Base-by-base conservation (phyloP, 768 basidiomycete genomes). In the Leccinum pellstonianum region DNA sequence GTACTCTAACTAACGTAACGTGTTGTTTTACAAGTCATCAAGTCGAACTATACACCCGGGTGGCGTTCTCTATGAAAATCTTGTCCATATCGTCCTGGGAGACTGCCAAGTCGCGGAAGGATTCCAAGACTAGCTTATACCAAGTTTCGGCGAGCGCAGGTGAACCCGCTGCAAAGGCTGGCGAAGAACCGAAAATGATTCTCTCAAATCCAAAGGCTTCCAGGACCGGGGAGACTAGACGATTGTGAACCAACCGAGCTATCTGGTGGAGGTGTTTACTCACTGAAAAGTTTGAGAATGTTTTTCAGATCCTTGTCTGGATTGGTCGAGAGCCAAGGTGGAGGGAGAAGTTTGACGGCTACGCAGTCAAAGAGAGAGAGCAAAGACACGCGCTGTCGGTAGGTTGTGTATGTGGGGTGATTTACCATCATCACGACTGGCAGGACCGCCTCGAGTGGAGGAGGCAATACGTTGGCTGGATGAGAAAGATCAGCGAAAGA, bases 191-290 rank as follows among this genome's bases (percentile, higher is more conserved):
- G 73, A 88, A 93, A 19, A 94, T 80, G 65, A 94, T 91, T 55
- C 92, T 83, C 66, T 89, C 80, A 66, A 84, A 90, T 7, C 92
- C 92, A 70, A 93, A 93, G 3, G 92, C 92, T 70, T 94, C 92
- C 62, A 93, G 75, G 38, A 88, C 87, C 15, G 90, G 92, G 8
- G 86, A 88, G 64, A 93, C 91, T 94, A 60, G 4, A 17, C 2
- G 53, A 31, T 23, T 50, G 52, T 64, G 38, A 72, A 59, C 19
- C 10, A 19, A 29, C 0, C 3, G 21, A 7, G 9, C 8, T 31
- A 12, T 3, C 11, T 52, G 0, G 37, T 8, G 12, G 9, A 23
- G 43, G 37, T 38, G 1, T 14, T 2, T 17, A 86, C 91, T 77
- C 68, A 93, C 91, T 77, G 75, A 91, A 93, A 83, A 93, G 89